Conservation (phyloP, 805 yeast genomes). For the Candida mattraensis region DNA sequence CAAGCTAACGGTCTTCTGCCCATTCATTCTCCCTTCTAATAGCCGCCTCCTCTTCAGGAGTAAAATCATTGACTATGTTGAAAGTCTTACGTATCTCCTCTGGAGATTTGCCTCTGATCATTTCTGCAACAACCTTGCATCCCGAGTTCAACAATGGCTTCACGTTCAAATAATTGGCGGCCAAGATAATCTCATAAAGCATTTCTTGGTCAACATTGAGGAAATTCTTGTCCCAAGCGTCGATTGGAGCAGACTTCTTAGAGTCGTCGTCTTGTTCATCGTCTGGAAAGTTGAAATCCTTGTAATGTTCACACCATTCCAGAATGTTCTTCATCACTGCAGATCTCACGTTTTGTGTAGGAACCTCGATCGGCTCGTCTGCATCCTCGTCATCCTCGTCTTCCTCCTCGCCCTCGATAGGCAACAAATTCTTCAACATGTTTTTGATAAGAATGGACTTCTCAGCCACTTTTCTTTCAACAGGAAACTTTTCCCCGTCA, state of each 20-base stretch:
- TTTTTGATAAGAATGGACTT: constrained; percentile 83
- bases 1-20: constrained; percentile 74
- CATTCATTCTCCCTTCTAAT: constrained; percentile 86
- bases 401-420: constrained; percentile 36
- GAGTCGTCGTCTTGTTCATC: constrained; percentile 81
- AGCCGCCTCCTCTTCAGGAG: constrained; percentile 87
- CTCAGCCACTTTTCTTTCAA: constrained; percentile 80
- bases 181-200: constrained; percentile 77
- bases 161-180: constrained; percentile 78
- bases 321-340: constrained; percentile 86
- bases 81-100: constrained; percentile 79
- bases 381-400: constrained; percentile 50
- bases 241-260: constrained; percentile 86
- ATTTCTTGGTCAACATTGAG: constrained; percentile 90
- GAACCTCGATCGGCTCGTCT: constrained; percentile 74
- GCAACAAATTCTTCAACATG: constrained; percentile 69
- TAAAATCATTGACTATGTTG: constrained; percentile 78
- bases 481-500: constrained; percentile 77
- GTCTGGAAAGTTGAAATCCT: constrained; percentile 72
- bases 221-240: constrained; percentile 94
- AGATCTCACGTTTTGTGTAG: constrained; percentile 87
- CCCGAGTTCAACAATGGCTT: constrained; percentile 76
- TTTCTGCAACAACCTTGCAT: constrained; percentile 79
- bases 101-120: constrained; percentile 78
- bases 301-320: constrained; percentile 96